Conservation (phyloP, 768 basidiomycete genomes). For the Lanmaoa rubissima region DNA sequence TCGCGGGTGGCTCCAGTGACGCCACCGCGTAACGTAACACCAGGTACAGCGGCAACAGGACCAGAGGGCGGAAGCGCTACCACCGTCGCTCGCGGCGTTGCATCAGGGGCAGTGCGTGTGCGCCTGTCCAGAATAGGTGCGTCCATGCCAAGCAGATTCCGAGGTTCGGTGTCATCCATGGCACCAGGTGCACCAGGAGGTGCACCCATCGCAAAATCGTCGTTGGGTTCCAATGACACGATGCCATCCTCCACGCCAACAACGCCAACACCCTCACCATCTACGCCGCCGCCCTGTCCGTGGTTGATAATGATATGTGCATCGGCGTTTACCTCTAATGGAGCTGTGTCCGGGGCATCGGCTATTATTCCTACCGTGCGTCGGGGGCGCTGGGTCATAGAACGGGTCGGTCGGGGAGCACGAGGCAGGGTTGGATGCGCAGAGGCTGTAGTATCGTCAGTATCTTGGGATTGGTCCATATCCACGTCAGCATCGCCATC, state of each 20-base stretch:
- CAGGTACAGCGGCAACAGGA: constrained; percentile 7
- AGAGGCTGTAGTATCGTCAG: constrained; percentile 30
- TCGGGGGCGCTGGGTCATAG: constrained; percentile 37
- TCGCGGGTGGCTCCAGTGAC: constrained; percentile 17
- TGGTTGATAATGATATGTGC: constrained; percentile 54
- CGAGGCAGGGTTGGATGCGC: constrained; percentile 33
- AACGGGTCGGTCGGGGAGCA: constrained; percentile 26
- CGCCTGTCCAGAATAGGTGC: constrained; percentile 30
- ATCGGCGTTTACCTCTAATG: constrained; percentile 42
- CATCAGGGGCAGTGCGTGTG: constrained; percentile 48
- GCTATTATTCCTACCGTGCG: constrained; percentile 50
- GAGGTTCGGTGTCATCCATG: constrained; percentile 38
- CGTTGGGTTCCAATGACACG: constrained; percentile 75
- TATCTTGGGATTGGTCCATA: constrained; percentile 43
- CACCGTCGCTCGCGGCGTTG: constrained; percentile 62
- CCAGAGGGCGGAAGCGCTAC: constrained; percentile 48
- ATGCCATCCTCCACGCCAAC: constrained; percentile 71
- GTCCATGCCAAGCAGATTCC: constrained; percentile 29
- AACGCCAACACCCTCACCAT: constrained; percentile 40
- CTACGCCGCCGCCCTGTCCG: constrained; percentile 38
- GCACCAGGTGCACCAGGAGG: constrained; percentile 91
- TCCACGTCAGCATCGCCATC: constrained; percentile 59
- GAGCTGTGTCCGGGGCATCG: constrained; percentile 34
- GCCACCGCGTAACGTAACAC: constrained; percentile 17
- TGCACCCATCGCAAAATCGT: constrained; percentile 87